phyloP scores from a whole-genome alignment of 2,329 filamentous ascomycete genomes.

The Fusarium sp. region DNA sequence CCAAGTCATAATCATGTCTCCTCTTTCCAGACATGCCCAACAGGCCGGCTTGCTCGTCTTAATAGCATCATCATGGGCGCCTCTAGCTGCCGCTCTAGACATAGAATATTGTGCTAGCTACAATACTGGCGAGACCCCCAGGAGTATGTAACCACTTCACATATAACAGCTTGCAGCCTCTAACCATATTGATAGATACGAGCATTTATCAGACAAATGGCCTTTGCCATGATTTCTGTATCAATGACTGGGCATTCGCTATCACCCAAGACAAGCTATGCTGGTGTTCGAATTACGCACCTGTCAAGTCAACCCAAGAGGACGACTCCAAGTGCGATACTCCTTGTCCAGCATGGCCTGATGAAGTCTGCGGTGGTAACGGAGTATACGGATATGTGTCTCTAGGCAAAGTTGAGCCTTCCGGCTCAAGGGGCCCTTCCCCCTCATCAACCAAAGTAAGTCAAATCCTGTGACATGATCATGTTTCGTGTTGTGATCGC shows the following conservation, averaged over 20 bases:
- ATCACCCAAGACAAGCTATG: constrained; percentile 72
- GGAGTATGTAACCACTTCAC: constrained; percentile 43
- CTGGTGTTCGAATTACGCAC: constrained; percentile 79
- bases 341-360: constrained; percentile 74
- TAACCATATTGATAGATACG: constrained; percentile 52
- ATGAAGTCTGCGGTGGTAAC: constrained; percentile 72
- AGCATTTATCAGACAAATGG: constrained; percentile 75
- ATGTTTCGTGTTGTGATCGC: constrained; percentile 32
- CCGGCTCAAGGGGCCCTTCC: constrained; percentile 60
- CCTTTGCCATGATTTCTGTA: constrained; percentile 71
- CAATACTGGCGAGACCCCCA: constrained; percentile 48
- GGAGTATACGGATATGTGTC: constrained; percentile 73
- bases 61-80: constrained; percentile 38
- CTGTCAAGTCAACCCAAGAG: constrained; percentile 56
- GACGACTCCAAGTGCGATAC: constrained; percentile 61
- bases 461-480: constrained; percentile 25
- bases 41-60: constrained; percentile 38
- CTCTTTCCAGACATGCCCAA: constrained; percentile 29
- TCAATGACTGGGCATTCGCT: constrained; percentile 69
- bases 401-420: constrained; percentile 58
- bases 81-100: constrained; percentile 40
- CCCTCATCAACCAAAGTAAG: constrained; percentile 45
- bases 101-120: constrained; percentile 49
- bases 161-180: not conserved
- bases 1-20: constrained; percentile 35